Conservation (phyloP, 495 filamentous ascomycete genomes). For the Aeminium ludgeri region DNA sequence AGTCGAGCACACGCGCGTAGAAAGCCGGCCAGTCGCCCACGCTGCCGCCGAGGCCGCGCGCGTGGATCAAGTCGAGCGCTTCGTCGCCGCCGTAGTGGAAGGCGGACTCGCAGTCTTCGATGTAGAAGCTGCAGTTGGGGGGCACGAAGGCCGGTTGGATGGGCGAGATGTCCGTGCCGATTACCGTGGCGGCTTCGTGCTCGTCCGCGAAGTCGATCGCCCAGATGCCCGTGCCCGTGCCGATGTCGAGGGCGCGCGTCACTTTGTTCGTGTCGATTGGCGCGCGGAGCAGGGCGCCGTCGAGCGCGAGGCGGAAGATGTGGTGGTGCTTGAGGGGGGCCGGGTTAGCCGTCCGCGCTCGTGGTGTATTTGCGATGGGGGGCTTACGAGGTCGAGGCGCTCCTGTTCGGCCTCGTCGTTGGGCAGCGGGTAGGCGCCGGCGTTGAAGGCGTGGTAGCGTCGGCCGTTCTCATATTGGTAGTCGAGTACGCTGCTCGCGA, state of each 20-base stretch:
- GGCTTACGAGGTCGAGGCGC: conserved; percentile 21
- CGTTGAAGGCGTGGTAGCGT: conserved; percentile 10
- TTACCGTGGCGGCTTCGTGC: conserved; percentile 5
- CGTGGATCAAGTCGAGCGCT: conserved; percentile 22
- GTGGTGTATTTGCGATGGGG: conserved; percentile 18
- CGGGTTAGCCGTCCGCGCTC: conserved; percentile 12
- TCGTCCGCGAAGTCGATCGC: conserved; percentile 8
- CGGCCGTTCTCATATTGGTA: conserved; percentile 15
- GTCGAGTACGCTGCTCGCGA: conserved; percentile 11
- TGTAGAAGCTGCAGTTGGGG: conserved; percentile 20
- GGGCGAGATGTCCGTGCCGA: conserved; percentile 21
- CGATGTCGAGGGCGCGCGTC: neutral
- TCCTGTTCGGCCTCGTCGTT: conserved; percentile 6
- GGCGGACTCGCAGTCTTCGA: conserved; percentile 19
- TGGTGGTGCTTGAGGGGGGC: conserved; percentile 20
- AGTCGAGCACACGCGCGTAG: conserved; percentile 9
- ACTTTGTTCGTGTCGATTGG: neutral
- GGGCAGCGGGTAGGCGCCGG: conserved; percentile 9
- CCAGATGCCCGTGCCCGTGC: conserved; percentile 7
- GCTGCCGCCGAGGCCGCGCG: conserved; percentile 8
- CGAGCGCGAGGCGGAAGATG: conserved; percentile 11
- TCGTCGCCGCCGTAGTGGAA: conserved; percentile 16
- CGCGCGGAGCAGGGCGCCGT: conserved; percentile 2
- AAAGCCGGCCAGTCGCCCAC: conserved; percentile 18
- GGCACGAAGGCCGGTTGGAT: conserved; percentile 21